Evolutionary conservation across 2,329 filamentous ascomycete species (phyloP).

Genomic region (Verticillium nonalfalfae): DNA sequence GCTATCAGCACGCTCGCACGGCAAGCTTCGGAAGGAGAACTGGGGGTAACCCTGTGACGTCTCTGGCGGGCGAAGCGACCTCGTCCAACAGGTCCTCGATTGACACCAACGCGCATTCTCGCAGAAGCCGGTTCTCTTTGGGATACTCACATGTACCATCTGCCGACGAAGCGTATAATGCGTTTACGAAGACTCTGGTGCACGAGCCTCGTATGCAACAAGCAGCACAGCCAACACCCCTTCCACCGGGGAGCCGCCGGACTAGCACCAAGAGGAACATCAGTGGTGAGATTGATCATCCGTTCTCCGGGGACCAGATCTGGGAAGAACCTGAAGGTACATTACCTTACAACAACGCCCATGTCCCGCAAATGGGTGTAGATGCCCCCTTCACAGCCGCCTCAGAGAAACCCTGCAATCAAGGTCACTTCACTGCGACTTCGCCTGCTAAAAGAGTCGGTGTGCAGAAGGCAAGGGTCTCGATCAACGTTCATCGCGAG

Average conservation of each 20-base stretch:
- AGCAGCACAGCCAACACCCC: not conserved
- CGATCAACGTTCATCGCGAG: slow-evolving; percentile 75
- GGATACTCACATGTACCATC: not conserved
- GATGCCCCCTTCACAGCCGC: slow-evolving; percentile 26
- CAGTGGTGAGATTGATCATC: slow-evolving; percentile 59
- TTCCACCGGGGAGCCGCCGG: slow-evolving; percentile 32
- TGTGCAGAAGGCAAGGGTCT: slow-evolving; percentile 17
- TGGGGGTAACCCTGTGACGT: slow-evolving; percentile 31
- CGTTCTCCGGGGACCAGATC: slow-evolving; percentile 73
- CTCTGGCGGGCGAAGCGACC: slow-evolving; percentile 28
- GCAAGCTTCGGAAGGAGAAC: not conserved
- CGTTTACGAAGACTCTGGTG: not conserved
- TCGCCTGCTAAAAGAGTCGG: slow-evolving; percentile 31
- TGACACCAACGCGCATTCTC: slow-evolving; percentile 35
- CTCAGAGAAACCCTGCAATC: slow-evolving; percentile 58
- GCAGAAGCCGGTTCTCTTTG: slow-evolving; percentile 20
- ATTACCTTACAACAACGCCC: slow-evolving; percentile 14
- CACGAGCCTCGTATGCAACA: not conserved
- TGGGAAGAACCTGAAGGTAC: slow-evolving; percentile 75
- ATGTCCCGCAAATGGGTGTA: not conserved
- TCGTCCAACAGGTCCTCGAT: slow-evolving; percentile 38
- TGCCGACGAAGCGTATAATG: not conserved
- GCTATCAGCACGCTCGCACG: slow-evolving; percentile 59
- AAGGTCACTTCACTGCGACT: slow-evolving; percentile 40
- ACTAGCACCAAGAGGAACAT: slow-evolving; percentile 64